phyloP scores from a whole-genome alignment of 345 rosid genomes.

The Pseudoturritis turrita region DNA sequence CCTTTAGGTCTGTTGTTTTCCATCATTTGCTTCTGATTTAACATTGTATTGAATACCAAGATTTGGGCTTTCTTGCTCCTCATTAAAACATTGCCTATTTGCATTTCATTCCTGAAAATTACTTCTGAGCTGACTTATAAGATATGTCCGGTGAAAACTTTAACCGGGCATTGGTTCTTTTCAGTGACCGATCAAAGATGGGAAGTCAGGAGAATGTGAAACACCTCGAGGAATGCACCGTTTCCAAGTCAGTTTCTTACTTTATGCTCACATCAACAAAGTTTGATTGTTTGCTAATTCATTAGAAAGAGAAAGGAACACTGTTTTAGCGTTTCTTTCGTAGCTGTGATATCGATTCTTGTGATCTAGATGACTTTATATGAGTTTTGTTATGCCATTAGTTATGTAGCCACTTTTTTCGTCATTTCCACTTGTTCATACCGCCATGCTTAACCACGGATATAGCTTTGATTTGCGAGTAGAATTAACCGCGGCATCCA shows the following conservation, averaged over 20 bases:
- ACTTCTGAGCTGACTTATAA: not conserved
- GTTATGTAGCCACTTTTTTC: not conserved
- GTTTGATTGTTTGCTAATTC: not conserved
- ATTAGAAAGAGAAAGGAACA: not conserved
- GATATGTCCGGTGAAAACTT: not conserved
- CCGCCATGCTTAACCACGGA: not conserved
- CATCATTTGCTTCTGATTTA: not conserved
- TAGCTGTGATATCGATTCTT: not conserved
- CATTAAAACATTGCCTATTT: too few relatives aligned
- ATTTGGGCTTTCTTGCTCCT: not conserved
- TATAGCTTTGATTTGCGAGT: too few relatives aligned
- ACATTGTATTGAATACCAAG: not conserved
- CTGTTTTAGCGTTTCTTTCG: not conserved
- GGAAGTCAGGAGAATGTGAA: conserved; percentile 48
- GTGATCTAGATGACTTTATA: not conserved
- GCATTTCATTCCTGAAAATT: not conserved
- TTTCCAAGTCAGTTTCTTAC: conserved; percentile 55
- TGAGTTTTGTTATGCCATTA: not conserved
- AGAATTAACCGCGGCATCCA: not conserved
- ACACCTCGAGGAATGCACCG: conserved; percentile 72
- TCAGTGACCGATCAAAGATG: conserved; percentile 34
- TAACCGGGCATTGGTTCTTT: not conserved
- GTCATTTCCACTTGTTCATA: not conserved
- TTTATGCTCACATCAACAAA: not conserved
- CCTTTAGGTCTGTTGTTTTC: not conserved